Base-by-base conservation (phyloP, 2,329 filamentous ascomycete genomes). In the Fusarium brachygibbosum region DNA sequence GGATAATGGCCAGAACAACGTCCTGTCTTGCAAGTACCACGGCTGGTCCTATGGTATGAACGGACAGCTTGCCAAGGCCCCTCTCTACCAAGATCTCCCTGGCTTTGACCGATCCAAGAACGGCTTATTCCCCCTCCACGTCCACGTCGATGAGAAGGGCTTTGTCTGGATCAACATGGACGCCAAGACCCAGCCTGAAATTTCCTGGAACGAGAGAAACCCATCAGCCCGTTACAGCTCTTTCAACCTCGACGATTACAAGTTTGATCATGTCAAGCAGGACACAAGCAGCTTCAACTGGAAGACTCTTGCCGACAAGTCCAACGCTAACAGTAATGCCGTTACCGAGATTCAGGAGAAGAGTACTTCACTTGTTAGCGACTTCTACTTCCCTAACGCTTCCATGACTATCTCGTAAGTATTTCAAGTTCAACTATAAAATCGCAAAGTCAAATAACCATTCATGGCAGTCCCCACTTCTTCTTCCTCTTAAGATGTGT, bases 151-250 rank as follows among this genome's bases (percentile, higher is more conserved):
- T 70, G 68, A 66, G 21, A 83, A 82, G 31, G 85, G 86, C 17
- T 88, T 88, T 72, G 78, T 89, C 58, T 89, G 85, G 84, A 80
- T 88, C 46, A 89, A 89, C 66, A 76, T 89, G 54, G 86, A 89
- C 28, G 76, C 80, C 11, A 71, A 69, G 16, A 78, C 78, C 41
- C 78, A 76, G 63, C 85, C 80, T 0, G 83, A 85, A 58, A 74
- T 78, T 1, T 82, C 82, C 1, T 89, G 86, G 86, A 76, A 79
- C 35, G 81, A 86, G 10, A 82, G 23, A 10, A 61, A 86, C 53
- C 69, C 76, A 41, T 82, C 85, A 57, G 72, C 78, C 9, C 77
- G 82, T 17, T 81, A 83, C 58, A 70, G 77, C 21, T 71, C 79
- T 19, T 84, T 83, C 74, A 78, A 85, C 69, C 83, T 84, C 56